A percentile compares a stretch with the other conserved stretches of the same genome.
phyloP scores from a whole-genome alignment of 176 grass and related monocot species.

The Hordeum marinum region DNA sequence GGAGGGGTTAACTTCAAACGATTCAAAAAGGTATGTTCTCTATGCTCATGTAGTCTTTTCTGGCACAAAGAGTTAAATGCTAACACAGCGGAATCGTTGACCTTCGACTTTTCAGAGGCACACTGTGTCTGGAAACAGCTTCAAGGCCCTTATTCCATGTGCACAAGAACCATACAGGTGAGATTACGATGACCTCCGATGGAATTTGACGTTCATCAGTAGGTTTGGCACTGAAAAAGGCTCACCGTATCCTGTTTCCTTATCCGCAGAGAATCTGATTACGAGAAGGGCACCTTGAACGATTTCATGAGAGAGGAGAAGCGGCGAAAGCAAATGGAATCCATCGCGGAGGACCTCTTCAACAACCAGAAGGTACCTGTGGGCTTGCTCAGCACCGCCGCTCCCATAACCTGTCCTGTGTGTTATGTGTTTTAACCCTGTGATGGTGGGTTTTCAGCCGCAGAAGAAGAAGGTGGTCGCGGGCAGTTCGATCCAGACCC shows the following conservation, averaged over 20 bases:
- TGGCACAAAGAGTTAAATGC: conserved; percentile 16
- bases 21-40: conserved; percentile 72
- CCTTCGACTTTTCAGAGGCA: conserved; percentile 52
- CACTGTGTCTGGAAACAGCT: conserved; percentile 84
- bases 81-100: not conserved
- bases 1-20: conserved; percentile 76
- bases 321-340: conserved; percentile 80
- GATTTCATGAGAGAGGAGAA: conserved; percentile 82
- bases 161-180: conserved; percentile 74
- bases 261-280: conserved; percentile 67
- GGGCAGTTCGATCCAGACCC: conserved; percentile 65
- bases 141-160: conserved; percentile 78
- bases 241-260: not conserved
- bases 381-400: not conserved
- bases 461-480: conserved; percentile 57
- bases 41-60: not conserved
- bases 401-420: not conserved
- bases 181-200: conserved; percentile 6
- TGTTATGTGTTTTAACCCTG: not conserved
- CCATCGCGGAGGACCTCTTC: conserved; percentile 82
- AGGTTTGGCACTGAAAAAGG: not conserved
- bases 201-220: not conserved
- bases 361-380: conserved; percentile 67
- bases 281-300: conserved; percentile 16
- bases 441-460: conserved; percentile 44